Evolutionary conservation across 352 stramenopile genomes (phyloP).

Genomic region (Pythium volutum): DNA sequence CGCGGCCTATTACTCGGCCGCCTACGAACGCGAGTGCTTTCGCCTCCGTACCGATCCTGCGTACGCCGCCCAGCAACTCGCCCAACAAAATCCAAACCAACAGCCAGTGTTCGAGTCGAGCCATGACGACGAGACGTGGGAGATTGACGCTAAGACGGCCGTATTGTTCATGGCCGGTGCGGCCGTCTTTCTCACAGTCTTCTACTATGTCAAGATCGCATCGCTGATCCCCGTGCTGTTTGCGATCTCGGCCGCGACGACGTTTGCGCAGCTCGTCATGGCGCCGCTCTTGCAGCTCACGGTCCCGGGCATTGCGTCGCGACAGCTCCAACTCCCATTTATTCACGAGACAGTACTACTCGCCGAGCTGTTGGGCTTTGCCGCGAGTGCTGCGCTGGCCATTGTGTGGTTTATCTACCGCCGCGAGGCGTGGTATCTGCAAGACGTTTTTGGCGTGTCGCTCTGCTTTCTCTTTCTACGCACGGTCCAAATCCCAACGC

Average conservation of each 20-base stretch:
- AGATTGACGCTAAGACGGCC: constrained; percentile 58
- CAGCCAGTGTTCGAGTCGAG: constrained; percentile 2
- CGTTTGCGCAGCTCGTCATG: constrained; percentile 54
- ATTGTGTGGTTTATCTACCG: constrained; percentile 64
- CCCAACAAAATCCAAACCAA: constrained; percentile 4
- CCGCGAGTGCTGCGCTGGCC: constrained; percentile 34
- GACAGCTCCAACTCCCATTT: constrained; percentile 35
- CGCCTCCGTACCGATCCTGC: constrained; percentile 22
- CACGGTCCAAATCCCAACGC: constrained; percentile 88
- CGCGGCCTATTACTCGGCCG: constrained; percentile 63
- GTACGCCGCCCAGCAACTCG: constrained; percentile 16
- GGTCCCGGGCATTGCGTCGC: constrained; percentile 33
- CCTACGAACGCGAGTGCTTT: constrained; percentile 23
- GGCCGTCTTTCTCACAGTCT: constrained; percentile 56
- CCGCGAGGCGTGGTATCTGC: constrained; percentile 77
- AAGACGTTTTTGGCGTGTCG: constrained; percentile 91
- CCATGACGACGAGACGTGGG: constrained; percentile 38
- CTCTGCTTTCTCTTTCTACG: constrained; percentile 93
- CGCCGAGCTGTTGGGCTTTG: constrained; percentile 47
- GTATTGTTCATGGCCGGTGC: constrained; percentile 63
- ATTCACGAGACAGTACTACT: constrained; percentile 38
- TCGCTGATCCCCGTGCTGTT: constrained; percentile 69
- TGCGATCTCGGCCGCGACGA: constrained; percentile 42
- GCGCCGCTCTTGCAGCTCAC: constrained; percentile 35
- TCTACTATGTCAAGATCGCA: constrained; percentile 70